Base-by-base conservation (phyloP, 1,139 yeast genomes). In the Diutina ranongensis region DNA sequence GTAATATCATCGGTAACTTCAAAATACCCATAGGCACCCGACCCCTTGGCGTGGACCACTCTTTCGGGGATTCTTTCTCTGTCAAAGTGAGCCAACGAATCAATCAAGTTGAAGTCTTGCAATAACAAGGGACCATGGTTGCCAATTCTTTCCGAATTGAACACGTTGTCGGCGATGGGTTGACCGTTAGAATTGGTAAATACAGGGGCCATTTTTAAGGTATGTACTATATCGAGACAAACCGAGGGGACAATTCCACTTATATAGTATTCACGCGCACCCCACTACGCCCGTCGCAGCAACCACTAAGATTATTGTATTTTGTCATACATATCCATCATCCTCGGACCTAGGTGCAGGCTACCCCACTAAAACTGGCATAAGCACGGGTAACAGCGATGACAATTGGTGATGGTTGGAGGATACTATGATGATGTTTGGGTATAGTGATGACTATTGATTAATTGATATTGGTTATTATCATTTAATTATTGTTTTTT, bases 21-120 rank as follows among this genome's bases (percentile, higher is more conserved):
- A 56, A 85, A 85, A 50, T 67, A 74, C 57, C 94, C 92, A 59
- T 73, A 80, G 45, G 94, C 94, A 55, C 94, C 95, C 40, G 87
- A 83, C 53, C 95, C 95, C 64, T 84, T 84, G 51, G 94, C 94
- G 60, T 85, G 95, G 45, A 85, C 95, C 47, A 85, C 94, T 63
- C 95, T 77, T 67, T 85, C 94, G 38, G 95, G 94, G 50, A 85
- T 79, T 62, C 94, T 74, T 67, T 86, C 95, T 57, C 94, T 76
- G 67, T 83, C 92, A 57, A 85, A 85, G 62, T 83, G 94, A 27
- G 94, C 84, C 47, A 85, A 66, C 40, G 83, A 71, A 58, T 85
- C 95, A 57, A 84, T 73, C 57, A 84, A 67, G 63, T 82, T 83
- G 65, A 79, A 78, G 61, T 85, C 95, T 64, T 85, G 94, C 54